phyloP scores from a whole-genome alignment of 1,139 yeast genomes.

The Meyerozyma sp. region DNA sequence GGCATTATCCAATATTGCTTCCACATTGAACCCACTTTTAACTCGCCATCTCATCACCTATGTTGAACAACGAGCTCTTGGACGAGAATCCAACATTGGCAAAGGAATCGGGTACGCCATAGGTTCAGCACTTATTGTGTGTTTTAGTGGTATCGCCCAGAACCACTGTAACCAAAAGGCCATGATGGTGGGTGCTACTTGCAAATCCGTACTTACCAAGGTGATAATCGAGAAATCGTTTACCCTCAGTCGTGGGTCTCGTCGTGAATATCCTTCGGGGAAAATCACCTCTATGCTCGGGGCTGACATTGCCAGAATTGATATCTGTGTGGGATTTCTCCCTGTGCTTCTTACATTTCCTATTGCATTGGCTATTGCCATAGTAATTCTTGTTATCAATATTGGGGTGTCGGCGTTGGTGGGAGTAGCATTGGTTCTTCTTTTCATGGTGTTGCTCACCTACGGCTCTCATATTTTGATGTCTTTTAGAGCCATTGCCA shows the following conservation, averaged over 20 bases:
- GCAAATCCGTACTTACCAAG: constrained; percentile 60
- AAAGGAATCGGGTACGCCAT: constrained; percentile 8
- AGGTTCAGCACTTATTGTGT: constrained; percentile 5
- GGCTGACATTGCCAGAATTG: constrained; percentile 33
- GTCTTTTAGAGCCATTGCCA: constrained; percentile 22
- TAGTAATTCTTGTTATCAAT: constrained; percentile 33
- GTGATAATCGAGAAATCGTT: constrained; percentile 65
- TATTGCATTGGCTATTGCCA: constrained; percentile 42
- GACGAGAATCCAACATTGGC: constrained; percentile 4
- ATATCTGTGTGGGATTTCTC: constrained; percentile 28
- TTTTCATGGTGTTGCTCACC: constrained; percentile 20
- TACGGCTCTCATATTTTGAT: constrained; percentile 21
- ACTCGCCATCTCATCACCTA: constrained; percentile 9
- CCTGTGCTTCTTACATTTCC: constrained; percentile 26
- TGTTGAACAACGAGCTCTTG: constrained; percentile 7
- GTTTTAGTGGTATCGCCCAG: constrained; percentile 7
- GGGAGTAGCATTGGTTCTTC: constrained; percentile 26
- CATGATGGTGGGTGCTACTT: constrained; percentile 55
- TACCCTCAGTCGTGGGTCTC: constrained; percentile 53
- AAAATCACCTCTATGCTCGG: constrained; percentile 53
- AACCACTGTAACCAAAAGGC: constrained; percentile 17
- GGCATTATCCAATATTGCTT: constrained; percentile 6
- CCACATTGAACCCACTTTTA: constrained; percentile 9
- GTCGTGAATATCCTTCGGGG: constrained; percentile 58
- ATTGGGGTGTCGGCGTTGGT: constrained; percentile 32